These are phyloP conservation scores for Syzygium malaccense DNA, from an alignment of 441 rosid species.

Conservation along the genomic window DNA sequence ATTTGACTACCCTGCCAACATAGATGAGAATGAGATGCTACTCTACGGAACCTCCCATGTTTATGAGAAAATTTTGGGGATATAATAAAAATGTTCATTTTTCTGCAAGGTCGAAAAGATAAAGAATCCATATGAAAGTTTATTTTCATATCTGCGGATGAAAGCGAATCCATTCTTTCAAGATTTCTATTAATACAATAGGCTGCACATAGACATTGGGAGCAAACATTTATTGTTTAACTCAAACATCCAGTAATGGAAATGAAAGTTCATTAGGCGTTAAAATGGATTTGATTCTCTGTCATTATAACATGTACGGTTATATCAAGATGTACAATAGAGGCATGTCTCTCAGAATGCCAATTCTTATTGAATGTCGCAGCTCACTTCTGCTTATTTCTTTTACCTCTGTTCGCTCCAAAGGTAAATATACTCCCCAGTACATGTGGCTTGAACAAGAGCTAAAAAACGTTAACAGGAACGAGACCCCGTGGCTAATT, in stretches of 20 bases:
- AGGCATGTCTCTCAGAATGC: not conserved
- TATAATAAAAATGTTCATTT: not conserved
- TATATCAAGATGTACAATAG: not conserved
- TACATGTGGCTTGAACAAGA: conserved; percentile 65
- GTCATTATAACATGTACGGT: not conserved
- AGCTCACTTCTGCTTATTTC: not conserved
- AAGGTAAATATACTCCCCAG: conserved; percentile 83
- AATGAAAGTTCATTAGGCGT: not conserved
- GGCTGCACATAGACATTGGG: not conserved
- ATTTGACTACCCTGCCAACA: not conserved
- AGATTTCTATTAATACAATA: not conserved
- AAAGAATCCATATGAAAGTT: not conserved
- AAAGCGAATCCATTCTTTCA: not conserved
- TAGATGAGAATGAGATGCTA: not conserved
- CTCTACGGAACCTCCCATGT: not conserved
- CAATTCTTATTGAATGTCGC: not conserved
- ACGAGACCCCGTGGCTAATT: conserved; percentile 87
- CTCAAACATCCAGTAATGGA: not conserved
- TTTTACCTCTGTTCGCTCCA: not conserved
- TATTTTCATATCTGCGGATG: not conserved
- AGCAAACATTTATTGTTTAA: not conserved
- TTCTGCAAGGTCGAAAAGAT: not conserved
- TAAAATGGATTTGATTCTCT: not conserved
- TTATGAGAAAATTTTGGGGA: not conserved
- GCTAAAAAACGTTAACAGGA: conserved; percentile 74